Percentiles rank a stretch among this genome's conserved stretches.
Evolutionary conservation across 257 asterid genomes (phyloP).

Genomic region (Nicotiana sylvestris): DNA sequence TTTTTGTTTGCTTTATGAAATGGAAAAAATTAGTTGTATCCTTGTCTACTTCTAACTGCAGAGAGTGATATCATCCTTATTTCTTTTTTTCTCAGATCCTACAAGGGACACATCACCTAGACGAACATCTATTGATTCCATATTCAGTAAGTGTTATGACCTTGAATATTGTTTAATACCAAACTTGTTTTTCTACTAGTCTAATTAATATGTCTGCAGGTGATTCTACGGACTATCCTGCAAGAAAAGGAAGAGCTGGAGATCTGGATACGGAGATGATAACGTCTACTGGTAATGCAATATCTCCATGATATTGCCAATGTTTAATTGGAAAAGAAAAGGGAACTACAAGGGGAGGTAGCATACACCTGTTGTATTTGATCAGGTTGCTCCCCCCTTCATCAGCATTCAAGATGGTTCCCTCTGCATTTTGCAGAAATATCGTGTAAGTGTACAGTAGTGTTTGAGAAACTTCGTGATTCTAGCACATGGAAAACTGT

Average conservation of each 20-base stretch:
- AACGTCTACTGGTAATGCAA: constrained; percentile 42
- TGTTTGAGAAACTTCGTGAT: constrained; percentile 20
- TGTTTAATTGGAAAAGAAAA: constrained; percentile 15
- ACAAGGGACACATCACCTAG: constrained; percentile 55
- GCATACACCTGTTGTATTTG: constrained; percentile 67
- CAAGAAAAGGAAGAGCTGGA: constrained; percentile 32
- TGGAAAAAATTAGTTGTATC: neutral
- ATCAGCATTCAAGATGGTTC: constrained; percentile 25
- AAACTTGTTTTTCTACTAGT: neutral
- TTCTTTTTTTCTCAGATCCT: constrained; percentile 30
- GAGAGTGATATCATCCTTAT: neutral
- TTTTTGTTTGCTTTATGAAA: neutral
- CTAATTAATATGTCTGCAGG: constrained; percentile 28
- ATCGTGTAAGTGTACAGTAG: constrained; percentile 53
- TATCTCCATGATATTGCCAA: constrained; percentile 44
- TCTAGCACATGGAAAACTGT: constrained; percentile 25
- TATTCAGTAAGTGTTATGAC: constrained; percentile 42
- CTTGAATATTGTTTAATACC: neutral
- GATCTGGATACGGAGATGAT: constrained; percentile 56
- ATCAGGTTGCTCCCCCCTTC: constrained; percentile 56
- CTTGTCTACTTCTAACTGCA: neutral
- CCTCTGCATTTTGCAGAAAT: constrained; percentile 25
- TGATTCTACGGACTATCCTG: constrained; percentile 31
- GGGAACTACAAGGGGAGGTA: constrained; percentile 30
- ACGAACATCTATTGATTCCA: constrained; percentile 54